A percentile compares a stretch with the other conserved stretches of the same genome.
phyloP scores from a whole-genome alignment of 371 early-diverging fungal species.

The Ordospora pajunii region DNA sequence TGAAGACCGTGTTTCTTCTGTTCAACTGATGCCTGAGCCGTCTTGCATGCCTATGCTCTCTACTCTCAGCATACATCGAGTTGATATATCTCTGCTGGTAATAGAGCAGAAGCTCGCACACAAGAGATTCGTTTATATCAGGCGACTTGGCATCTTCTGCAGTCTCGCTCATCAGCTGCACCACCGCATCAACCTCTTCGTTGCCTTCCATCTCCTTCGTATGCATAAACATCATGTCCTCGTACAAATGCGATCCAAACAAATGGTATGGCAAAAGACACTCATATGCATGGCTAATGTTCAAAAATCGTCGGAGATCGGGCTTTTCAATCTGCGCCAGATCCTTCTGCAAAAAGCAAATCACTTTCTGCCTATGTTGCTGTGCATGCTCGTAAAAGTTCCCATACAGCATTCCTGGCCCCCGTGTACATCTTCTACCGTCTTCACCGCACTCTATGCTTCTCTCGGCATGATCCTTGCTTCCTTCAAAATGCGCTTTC shows the following conservation, averaged over 20 bases:
- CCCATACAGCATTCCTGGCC: slow-evolving; percentile 5
- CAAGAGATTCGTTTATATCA: not conserved
- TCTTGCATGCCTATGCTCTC: not conserved
- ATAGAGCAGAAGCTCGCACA: slow-evolving; percentile 15
- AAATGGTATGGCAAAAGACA: slow-evolving; percentile 58
- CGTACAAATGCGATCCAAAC: slow-evolving; percentile 44
- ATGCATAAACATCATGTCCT: slow-evolving; percentile 51
- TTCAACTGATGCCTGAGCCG: not conserved
- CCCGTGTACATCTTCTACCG: not conserved
- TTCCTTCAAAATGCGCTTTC: not conserved
- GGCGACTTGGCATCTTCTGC: not conserved
- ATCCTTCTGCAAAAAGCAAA: slow-evolving; percentile 53
- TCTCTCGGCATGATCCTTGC: not conserved
- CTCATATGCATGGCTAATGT: slow-evolving; percentile 55
- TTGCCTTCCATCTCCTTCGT: not conserved
- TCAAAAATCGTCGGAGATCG: slow-evolving; percentile 47
- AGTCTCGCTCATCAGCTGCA: not conserved
- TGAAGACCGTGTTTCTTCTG: slow-evolving; percentile 19
- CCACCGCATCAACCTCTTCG: not conserved
- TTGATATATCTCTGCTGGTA: slow-evolving; percentile 11
- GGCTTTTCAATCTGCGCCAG: slow-evolving; percentile 51
- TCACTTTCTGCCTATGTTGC: slow-evolving; percentile 38
- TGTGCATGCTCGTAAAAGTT: slow-evolving; percentile 28
- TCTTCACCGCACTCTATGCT: not conserved
- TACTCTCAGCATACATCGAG: not conserved